A percentile compares a stretch with the other conserved stretches of the same genome.
Conservation (phyloP, 345 rosid species). For the Lumnitzera racemosa region DNA sequence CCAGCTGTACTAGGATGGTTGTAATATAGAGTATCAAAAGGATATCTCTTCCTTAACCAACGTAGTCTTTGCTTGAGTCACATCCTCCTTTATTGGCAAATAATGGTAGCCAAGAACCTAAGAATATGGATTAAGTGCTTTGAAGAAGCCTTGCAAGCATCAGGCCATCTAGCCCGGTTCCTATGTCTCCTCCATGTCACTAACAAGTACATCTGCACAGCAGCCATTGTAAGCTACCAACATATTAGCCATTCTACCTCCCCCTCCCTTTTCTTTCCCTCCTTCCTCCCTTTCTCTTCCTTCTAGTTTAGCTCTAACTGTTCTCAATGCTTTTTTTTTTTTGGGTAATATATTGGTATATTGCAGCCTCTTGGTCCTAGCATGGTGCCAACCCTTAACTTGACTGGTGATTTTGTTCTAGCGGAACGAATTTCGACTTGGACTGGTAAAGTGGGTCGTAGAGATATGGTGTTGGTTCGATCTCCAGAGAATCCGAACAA, state of each 20-base stretch:
- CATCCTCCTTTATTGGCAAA: too few relatives aligned
- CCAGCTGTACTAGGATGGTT: too few relatives aligned
- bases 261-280: too few relatives aligned
- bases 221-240: conserved; percentile 24
- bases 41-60: too few relatives aligned
- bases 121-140: conserved; percentile 7
- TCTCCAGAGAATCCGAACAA: conserved; percentile 52
- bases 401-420: conserved; percentile 38
- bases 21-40: too few relatives aligned
- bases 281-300: conserved; percentile 1
- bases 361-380: conserved; percentile 62
- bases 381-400: conserved; percentile 57
- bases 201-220: conserved; percentile 32
- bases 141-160: conserved; percentile 14
- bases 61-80: too few relatives aligned
- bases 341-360: not conserved
- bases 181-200: conserved; percentile 46
- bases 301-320: not conserved
- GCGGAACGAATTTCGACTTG: conserved; percentile 46
- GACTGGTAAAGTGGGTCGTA: conserved; percentile 37
- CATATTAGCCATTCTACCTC: too few relatives aligned
- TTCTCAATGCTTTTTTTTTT: not conserved
- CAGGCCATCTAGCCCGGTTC: conserved; percentile 18
- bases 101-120: conserved; percentile 4
- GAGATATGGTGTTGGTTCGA: conserved; percentile 55